phyloP scores from a whole-genome alignment of 2,329 filamentous ascomycete species.

The Pyricularia sp. region DNA sequence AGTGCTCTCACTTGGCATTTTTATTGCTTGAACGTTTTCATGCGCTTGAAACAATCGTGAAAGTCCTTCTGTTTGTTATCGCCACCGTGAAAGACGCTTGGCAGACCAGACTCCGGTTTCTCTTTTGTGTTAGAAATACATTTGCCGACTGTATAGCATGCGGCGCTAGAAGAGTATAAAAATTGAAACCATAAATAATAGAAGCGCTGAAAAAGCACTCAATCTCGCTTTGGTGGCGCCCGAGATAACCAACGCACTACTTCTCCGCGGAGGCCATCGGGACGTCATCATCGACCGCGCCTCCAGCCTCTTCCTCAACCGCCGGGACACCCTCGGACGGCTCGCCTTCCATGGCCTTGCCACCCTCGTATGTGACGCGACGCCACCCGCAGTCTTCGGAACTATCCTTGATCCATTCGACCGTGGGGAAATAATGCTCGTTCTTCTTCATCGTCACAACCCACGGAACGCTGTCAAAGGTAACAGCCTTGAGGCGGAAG shows the following conservation, averaged over 20 bases:
- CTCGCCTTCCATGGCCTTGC: conserved; percentile 43
- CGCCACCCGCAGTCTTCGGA: conserved; percentile 52
- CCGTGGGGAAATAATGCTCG: conserved; percentile 81
- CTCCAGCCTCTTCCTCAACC: conserved; percentile 28
- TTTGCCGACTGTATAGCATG: not conserved
- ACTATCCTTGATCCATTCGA: conserved; percentile 59
- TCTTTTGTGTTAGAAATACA: not conserved
- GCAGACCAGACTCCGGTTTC: not conserved
- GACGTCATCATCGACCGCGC: conserved; percentile 23
- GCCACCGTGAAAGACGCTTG: not conserved
- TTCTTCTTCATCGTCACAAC: conserved; percentile 99
- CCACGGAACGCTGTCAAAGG: conserved; percentile 97
- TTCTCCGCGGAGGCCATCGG: not conserved
- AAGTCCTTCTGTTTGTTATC: not conserved
- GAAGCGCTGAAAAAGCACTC: not conserved
- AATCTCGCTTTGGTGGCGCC: no score
- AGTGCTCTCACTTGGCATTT: not conserved
- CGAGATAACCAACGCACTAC: not conserved
- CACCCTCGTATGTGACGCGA: conserved; percentile 52
- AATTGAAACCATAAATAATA: not conserved
- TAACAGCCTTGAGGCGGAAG: conserved; percentile 94
- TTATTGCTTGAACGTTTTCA: not conserved
- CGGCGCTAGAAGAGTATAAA: not conserved
- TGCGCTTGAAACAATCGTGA: not conserved
- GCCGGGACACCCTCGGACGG: conserved; percentile 37